Base-by-base conservation (phyloP, 2,329 filamentous ascomycete genomes). In the Fusarium agapanthi region DNA sequence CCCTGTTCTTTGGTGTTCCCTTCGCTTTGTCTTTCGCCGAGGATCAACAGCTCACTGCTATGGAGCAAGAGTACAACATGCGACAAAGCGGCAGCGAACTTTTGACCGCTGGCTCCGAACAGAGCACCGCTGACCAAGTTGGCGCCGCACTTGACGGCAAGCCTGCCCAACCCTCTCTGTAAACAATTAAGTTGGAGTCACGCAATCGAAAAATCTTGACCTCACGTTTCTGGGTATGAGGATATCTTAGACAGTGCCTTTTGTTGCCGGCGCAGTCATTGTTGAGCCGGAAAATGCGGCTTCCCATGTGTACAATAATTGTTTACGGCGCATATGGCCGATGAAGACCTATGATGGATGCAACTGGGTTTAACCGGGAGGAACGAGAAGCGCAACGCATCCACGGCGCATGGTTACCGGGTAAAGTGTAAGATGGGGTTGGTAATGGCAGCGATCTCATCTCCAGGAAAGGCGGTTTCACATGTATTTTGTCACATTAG, bases 61-160 rank as follows among this genome's bases (percentile, higher is more conserved):
- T 98, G 94, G 96, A 99, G 90, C 91, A 95, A 83, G 95, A 98
- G 86, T 95, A 95, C 89, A 91, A 93, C 83, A 96, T 97, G 94
- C 93, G 96, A 83, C 94, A 97, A 89, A 90, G 93, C 79, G 94
- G 94, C 72, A 92, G 93, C 80, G 94, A 97, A 81, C 81, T 90
- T 41, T 78, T 90, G 68, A 89, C 87, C 18, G 86, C 84, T 18
- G 86, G 85, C 40, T 76, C 79, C 9, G 83, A 81, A 56, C 78
- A 78, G 59, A 83, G 79, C 68, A 88, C 87, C 10, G 86, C 85
- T 4, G 84, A 87, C 48, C 83, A 85, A 77, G 80, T 89, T 44
- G 84, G 84, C 48, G 84, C 85, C 10, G 86, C 84, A 20, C 80
- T 89, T n/a, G 86, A 85, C 41, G 80, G 82, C 55, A 77, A 76